Evolutionary conservation across 192 early-diverging fungal genomes (phyloP).

Genomic region (Coemansia sp.): DNA sequence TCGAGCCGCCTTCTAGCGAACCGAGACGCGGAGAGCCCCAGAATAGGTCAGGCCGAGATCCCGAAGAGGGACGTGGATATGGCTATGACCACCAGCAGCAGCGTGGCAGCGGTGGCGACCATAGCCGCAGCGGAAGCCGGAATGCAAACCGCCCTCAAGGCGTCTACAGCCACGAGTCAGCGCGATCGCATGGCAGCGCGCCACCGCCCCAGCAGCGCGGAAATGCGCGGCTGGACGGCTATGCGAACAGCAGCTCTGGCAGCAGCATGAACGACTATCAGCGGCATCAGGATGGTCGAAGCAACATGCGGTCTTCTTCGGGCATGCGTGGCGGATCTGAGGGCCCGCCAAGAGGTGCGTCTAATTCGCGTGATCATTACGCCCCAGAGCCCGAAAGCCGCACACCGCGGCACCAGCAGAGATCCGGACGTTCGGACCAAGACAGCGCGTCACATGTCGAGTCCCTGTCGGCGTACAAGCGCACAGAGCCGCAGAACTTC

Average conservation of each 20-base stretch:
- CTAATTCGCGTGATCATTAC: slow-evolving; percentile 13
- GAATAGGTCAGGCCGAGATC: not conserved
- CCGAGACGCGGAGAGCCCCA: not conserved
- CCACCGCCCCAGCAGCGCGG: slow-evolving; percentile 10
- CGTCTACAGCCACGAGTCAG: not conserved
- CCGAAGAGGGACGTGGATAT: not conserved
- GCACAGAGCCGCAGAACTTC: slow-evolving; percentile 22
- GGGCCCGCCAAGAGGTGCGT: slow-evolving; percentile 10
- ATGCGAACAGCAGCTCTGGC: slow-evolving; percentile 15
- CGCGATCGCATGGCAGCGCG: slow-evolving; percentile 21
- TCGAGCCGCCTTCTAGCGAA: not conserved
- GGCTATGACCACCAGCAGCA: not conserved
- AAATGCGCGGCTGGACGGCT: slow-evolving; percentile 4
- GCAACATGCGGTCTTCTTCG: slow-evolving; percentile 19
- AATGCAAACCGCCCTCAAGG: slow-evolving; percentile 10
- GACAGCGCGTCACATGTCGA: not conserved
- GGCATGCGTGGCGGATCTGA: slow-evolving; percentile 21
- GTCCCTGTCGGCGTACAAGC: not conserved
- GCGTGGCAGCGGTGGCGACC: slow-evolving; percentile 25
- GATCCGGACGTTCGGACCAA: not conserved
- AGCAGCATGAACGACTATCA: slow-evolving; percentile 15
- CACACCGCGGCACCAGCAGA: not conserved
- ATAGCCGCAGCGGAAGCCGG: slow-evolving; percentile 15
- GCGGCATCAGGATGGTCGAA: slow-evolving; percentile 8
- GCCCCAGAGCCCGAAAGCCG: slow-evolving; percentile 1